A percentile compares a stretch with the other conserved stretches of the same genome.
These are phyloP conservation scores for Umbelopsis sp. DNA, from an alignment of 371 early-diverging fungal species.

Conservation along the genomic window DNA sequence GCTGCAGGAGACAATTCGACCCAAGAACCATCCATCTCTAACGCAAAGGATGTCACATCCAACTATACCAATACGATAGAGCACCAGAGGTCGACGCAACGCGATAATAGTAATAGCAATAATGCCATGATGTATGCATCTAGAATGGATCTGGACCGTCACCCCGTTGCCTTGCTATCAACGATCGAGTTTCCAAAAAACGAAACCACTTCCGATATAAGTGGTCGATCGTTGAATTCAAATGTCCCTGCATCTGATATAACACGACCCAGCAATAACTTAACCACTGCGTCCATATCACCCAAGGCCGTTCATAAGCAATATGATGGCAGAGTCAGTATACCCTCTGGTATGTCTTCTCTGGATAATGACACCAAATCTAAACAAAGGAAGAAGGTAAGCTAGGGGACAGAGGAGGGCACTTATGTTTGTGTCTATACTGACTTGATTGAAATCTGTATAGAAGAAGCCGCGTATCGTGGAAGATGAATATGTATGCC, in stretches of 20 bases:
- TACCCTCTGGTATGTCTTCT: not conserved
- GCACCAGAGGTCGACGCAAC: not conserved
- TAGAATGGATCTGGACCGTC: not conserved
- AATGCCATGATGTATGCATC: not conserved
- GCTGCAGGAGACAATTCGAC: not conserved
- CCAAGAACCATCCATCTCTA: not conserved
- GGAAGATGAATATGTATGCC: conserved; percentile 47
- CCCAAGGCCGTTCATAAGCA: conserved; percentile 1
- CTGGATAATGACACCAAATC: not conserved
- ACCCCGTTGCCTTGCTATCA: not conserved
- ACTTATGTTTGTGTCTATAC: not conserved
- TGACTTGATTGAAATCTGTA: no score
- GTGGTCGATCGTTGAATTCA: not conserved
- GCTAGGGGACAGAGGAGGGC: not conserved
- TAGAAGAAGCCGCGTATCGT: conserved; percentile 19
- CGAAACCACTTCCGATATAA: not conserved
- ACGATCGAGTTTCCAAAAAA: not conserved
- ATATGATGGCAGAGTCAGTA: not conserved
- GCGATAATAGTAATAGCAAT: no score
- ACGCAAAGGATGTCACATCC: no score
- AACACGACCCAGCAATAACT: not conserved
- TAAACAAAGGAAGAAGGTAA: conserved; percentile 19
- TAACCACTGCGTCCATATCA: not conserved
- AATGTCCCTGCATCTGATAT: not conserved
- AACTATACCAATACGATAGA: not conserved